A percentile compares a stretch with the other conserved stretches of the same genome.
These are phyloP conservation scores for Tuber indicum DNA, from an alignment of 495 filamentous ascomycete species.

Conservation along the genomic window DNA sequence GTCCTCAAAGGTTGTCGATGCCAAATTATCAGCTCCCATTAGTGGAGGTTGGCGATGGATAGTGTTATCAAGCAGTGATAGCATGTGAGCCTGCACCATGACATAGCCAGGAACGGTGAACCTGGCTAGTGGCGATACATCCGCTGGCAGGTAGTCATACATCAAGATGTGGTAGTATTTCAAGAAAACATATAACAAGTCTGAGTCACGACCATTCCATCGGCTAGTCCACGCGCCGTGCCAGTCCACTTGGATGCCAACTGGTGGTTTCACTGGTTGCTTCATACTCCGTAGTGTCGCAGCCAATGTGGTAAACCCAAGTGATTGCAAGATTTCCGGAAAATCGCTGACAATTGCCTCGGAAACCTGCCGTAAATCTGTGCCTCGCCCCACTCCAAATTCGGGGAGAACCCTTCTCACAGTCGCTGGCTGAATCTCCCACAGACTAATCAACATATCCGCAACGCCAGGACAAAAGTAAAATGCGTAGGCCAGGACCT, in stretches of 20 bases:
- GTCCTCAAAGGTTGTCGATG: constrained; percentile 69
- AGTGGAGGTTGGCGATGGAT: constrained; percentile 61
- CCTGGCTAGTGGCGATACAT: constrained; percentile 55
- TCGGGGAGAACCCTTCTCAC: constrained; percentile 66
- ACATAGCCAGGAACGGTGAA: constrained; percentile 73
- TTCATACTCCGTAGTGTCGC: constrained; percentile 60
- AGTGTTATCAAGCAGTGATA: constrained; percentile 74
- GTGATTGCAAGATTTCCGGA: constrained; percentile 60
- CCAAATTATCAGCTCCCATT: constrained; percentile 50
- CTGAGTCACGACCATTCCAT: constrained; percentile 86
- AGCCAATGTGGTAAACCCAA: constrained; percentile 65
- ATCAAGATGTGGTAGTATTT: constrained; percentile 83
- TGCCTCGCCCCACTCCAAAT: constrained; percentile 50
- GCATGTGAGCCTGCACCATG: constrained; percentile 76
- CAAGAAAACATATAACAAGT: constrained; percentile 88
- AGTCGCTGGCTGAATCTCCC: constrained; percentile 60
- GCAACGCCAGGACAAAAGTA: constrained; percentile 88
- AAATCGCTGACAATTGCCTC: constrained; percentile 65
- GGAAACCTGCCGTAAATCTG: constrained; percentile 45
- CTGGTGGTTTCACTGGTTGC: constrained; percentile 58
- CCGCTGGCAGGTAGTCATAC: constrained; percentile 67
- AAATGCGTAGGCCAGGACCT: constrained; percentile 90
- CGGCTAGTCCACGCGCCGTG: constrained; percentile 75
- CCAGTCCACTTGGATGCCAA: constrained; percentile 73
- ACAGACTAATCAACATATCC: constrained; percentile 76